Evolutionary conservation across 371 early-diverging fungal genomes (phyloP), one percentile per base, ranked within the genome.

Genomic region (Parasitella parasitica): DNA sequence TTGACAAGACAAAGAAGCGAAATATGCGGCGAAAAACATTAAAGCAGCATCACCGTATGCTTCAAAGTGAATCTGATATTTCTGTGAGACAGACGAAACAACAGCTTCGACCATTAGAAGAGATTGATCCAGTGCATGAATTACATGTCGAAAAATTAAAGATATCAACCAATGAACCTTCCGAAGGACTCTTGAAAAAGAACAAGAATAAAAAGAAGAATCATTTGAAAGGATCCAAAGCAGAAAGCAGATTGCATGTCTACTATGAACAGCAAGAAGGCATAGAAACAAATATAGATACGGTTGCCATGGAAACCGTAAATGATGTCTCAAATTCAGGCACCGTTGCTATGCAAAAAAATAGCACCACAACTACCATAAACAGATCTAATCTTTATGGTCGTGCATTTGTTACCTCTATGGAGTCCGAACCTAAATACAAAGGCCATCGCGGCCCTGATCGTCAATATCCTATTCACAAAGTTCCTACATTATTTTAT

Each of bases 121-220:
- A 20, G 11, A 3, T 20, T 27, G 26, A 49, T 12, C 8, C 49
- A 4, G 49, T 39, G 24, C 30, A 27, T 4, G 56, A 56, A 32
- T 16, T 41, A 18, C 56, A 56, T 12, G 28, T 56, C 2, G 41
- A 57, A 24, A 57, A 46, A n/a, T n/a, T 57, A 8, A 22, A 5
- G 7, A 46, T 57, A 0, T 11, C 43, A 3, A 34, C 20, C 11
- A 24, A 35, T 30, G 37, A 35, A 35, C n/a, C 43, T 18, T 53
- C 61, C 16, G 28, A 3, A 12, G n/a, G 24, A 28, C 35, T 64
- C 4, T 20, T 64, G 15, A 64, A 64, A n/a, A 57, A 64, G 50
- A 64, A 64, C 28, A 64, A 64, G 32, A 64, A 64, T 26, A 64
- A 64, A 41, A 64, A 64, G 20, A 64, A 64, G 30, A 39, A 64